A percentile compares a stretch with the other conserved stretches of the same genome.
phyloP scores from a whole-genome alignment of 495 filamentous ascomycete species.

The Tuber calosporum region DNA sequence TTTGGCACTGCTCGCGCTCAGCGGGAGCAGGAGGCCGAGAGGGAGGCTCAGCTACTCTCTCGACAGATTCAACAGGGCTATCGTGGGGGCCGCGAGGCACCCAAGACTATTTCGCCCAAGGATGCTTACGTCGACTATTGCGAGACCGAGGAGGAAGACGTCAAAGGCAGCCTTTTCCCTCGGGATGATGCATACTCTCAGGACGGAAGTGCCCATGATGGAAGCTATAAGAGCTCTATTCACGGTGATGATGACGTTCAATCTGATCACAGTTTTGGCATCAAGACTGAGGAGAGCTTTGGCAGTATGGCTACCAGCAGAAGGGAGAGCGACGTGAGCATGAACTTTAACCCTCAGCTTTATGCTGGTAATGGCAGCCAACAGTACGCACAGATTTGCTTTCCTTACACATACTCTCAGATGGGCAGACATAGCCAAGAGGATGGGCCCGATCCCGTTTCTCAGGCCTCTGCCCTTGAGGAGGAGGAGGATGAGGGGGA shows the following conservation, averaged over 20 bases:
- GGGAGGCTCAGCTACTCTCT: constrained; percentile 51
- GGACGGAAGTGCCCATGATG: constrained; percentile 39
- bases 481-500: no score
- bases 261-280: constrained; percentile 35
- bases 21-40: constrained; percentile 56
- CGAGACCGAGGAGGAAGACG: constrained; percentile 58
- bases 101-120: constrained; percentile 92
- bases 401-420: constrained; percentile 16
- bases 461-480: constrained; percentile 21
- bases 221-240: constrained; percentile 37
- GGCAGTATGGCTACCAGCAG: constrained; percentile 47
- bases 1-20: constrained; percentile 48
- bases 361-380: constrained; percentile 23
- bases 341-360: constrained; percentile 26
- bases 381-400: constrained; percentile 29
- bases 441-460: constrained; percentile 37
- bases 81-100: constrained; percentile 47
- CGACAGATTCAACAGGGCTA: constrained; percentile 49
- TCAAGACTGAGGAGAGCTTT: constrained; percentile 44
- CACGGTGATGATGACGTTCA: constrained; percentile 41
- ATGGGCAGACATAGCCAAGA: constrained; percentile 40
- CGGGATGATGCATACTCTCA: constrained; percentile 39
- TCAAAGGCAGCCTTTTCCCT: constrained; percentile 36
- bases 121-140: constrained; percentile 82
- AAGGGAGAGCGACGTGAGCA: constrained; percentile 43